Conservation (phyloP, 78 protist species). For the Dictyostelium capitatum region DNA sequence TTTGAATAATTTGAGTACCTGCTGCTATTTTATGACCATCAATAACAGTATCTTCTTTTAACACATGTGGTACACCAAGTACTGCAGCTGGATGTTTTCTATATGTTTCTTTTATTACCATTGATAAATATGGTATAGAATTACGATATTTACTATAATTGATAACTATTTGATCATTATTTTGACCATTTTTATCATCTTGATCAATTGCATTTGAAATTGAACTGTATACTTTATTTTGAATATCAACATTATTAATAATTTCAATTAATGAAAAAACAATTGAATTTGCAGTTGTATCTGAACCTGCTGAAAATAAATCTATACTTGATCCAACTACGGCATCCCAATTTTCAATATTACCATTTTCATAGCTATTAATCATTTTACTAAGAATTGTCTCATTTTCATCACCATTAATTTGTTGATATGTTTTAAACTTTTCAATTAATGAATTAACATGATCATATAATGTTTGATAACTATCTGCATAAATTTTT, state of each 20-base stretch:
- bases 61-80: not conserved
- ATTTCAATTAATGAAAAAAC: not conserved
- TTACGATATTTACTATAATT: not conserved
- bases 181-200: no score
- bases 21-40: not conserved
- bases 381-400: not conserved
- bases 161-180: not conserved
- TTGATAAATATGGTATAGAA: not conserved
- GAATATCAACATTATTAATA: not conserved
- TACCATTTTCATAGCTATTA: not conserved
- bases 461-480: not conserved
- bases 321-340: not conserved
- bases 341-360: not conserved
- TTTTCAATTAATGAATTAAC: no score
- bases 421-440: no score
- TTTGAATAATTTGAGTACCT: constrained; percentile 39
- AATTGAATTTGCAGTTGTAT: not conserved
- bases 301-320: not conserved
- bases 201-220: not conserved
- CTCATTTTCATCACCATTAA: not conserved
- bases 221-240: not conserved
- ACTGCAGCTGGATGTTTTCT: not conserved
- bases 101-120: not conserved
- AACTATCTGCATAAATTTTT: no score
- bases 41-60: not conserved